A percentile compares a stretch with the other conserved stretches of the same genome.
Evolutionary conservation across 768 basidiomycete genomes (phyloP).

Genomic region (Lactarius hatsudake): DNA sequence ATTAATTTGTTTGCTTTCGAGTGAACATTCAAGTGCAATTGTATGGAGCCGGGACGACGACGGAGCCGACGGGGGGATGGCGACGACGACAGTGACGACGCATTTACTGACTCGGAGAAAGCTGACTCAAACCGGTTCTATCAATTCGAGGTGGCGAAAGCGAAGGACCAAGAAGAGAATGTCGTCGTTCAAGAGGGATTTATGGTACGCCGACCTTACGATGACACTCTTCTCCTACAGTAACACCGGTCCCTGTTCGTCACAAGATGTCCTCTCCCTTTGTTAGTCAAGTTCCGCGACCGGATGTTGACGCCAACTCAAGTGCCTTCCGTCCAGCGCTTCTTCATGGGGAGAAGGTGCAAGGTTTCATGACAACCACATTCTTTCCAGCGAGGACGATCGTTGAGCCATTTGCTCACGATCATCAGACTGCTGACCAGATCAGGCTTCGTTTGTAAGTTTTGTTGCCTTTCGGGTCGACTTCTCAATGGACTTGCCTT

Average conservation of each 20-base stretch:
- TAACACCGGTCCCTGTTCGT: neutral
- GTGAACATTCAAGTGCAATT: constrained; percentile 44
- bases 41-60: constrained; percentile 42
- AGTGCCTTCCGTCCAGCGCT: constrained; percentile 2
- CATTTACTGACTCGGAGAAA: constrained; percentile 38
- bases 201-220: constrained; percentile 34
- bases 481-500: neutral
- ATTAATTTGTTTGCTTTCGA: constrained; percentile 48
- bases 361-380: constrained; percentile 25
- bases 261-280: neutral
- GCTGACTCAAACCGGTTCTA: constrained; percentile 48
- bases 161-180: constrained; percentile 53
- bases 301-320: neutral
- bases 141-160: constrained; percentile 54
- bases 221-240: neutral
- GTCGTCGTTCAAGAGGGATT: constrained; percentile 46
- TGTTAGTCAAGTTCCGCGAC: neutral
- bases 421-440: neutral
- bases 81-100: constrained; percentile 16
- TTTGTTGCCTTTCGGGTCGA: no score
- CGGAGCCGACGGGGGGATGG: neutral
- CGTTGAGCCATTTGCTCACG: neutral
- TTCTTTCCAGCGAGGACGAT: constrained; percentile 2
- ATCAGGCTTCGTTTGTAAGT: neutral
- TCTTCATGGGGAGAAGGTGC: constrained; percentile 26